Conservation (phyloP, 352 stramenopile genomes). For the Pythium utonaiense region DNA sequence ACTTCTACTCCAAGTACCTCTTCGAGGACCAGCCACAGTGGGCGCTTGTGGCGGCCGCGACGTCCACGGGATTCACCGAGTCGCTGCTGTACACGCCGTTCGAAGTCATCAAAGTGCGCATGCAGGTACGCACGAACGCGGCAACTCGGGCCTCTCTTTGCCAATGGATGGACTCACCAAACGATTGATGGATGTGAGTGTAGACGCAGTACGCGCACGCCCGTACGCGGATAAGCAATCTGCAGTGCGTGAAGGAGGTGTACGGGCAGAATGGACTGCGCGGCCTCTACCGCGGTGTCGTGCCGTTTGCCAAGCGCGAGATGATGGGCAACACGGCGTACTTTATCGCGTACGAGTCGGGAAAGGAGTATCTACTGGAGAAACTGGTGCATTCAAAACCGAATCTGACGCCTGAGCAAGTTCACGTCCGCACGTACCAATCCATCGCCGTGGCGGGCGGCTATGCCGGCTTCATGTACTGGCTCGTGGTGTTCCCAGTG, state of each 20-base stretch:
- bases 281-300: constrained; percentile 75
- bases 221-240: constrained; percentile 65
- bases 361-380: constrained; percentile 61
- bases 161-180: background rate
- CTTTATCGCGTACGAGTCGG: constrained; percentile 79
- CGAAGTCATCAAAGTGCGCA: constrained; percentile 43
- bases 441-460: constrained; percentile 66
- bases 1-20: constrained; percentile 36
- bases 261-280: constrained; percentile 52
- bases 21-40: constrained; percentile 30
- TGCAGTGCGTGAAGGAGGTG: constrained; percentile 64
- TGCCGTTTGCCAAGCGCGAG: constrained; percentile 60
- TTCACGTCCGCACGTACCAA: constrained; percentile 66
- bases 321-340: constrained; percentile 86
- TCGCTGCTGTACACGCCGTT: constrained; percentile 42
- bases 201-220: constrained; percentile 55
- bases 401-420: constrained; percentile 45
- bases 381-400: constrained; percentile 39
- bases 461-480: constrained; percentile 83
- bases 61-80: constrained; percentile 37
- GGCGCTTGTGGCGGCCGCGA: constrained; percentile 27
- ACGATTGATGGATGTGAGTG: background rate
- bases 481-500: constrained; percentile 74
- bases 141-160: background rate
- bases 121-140: constrained; percentile 23